Percentiles rank a stretch among this genome's conserved stretches.
phyloP scores from a whole-genome alignment of 768 basidiomycete genomes.

The Mrakia frigida region DNA sequence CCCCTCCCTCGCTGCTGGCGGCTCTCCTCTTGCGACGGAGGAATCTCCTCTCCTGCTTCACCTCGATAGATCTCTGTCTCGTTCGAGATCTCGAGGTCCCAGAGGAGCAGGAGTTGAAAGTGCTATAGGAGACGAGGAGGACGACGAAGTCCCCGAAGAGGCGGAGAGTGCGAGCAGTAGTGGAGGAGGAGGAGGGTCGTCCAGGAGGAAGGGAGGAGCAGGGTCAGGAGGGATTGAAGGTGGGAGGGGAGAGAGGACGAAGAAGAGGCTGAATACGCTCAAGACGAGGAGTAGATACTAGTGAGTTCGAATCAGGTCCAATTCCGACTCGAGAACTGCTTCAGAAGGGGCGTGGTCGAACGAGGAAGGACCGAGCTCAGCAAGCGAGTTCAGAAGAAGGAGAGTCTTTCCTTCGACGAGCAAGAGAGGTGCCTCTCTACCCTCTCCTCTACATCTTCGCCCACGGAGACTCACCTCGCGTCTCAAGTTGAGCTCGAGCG shows the following conservation, averaged over 20 bases:
- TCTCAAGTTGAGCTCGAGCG: too few relatives aligned
- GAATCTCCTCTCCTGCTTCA: constrained; percentile 18
- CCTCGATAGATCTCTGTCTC: constrained; percentile 12
- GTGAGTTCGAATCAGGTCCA: constrained; percentile 9
- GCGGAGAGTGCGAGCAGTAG: neutral
- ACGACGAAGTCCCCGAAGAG: neutral
- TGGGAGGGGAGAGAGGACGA: neutral
- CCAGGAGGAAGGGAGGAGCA: neutral
- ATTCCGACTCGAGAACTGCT: neutral
- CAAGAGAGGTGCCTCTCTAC: neutral
- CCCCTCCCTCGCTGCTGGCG: neutral
- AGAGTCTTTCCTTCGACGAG: neutral
- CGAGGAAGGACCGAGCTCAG: constrained; percentile 8
- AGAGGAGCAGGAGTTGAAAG: neutral
- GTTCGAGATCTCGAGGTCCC: neutral
- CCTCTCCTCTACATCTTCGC: neutral
- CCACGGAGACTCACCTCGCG: neutral
- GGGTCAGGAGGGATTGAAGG: neutral
- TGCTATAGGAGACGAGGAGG: neutral
- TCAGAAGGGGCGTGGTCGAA: neutral
- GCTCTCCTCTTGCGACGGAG: neutral
- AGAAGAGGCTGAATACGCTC: constrained; percentile 12
- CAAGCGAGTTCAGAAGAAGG: neutral
- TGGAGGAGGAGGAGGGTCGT: neutral
- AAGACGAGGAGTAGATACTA: constrained; percentile 21